Base-by-base conservation (phyloP, 768 basidiomycete genomes). In the Leccinellum luteum region DNA sequence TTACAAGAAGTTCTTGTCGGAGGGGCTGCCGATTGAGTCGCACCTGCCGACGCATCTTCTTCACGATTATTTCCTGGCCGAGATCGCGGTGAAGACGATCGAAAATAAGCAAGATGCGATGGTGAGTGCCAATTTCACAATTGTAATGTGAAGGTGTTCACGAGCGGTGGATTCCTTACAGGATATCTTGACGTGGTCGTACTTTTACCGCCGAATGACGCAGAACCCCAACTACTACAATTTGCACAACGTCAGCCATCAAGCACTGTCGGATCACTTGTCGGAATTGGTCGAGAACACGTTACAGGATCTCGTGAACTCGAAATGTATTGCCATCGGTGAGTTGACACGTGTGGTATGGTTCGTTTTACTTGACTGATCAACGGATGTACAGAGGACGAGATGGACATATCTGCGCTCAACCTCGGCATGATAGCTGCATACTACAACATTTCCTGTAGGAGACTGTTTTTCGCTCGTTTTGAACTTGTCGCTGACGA, bases 401-500 rank as follows among this genome's bases (percentile, higher is more conserved):
- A 97, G 70, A 94, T 95, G 89, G 93, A 96, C 61, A 83, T 92
- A 1, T 84, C 86, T 3, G 86, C 94, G 2, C 84, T 98, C 65
- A 99, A 98, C 74, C 78, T 98, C 35, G 97, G 97, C 56, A 97
- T 98, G 94, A 98, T 99, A 65, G 97, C 95, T 0, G 94, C 95
- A 0, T 94, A 94, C 75, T 96, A 94, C 72, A 92, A 94, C 66
- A 94, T 94, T 43, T 94, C 91, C 55, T 92, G 90, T 90, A 62
- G 69, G 88, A 78, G 50, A 38, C 27, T 2, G 3, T 12, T 51
- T 15, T 10, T 3, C 34, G 5, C 13, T 25, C 3, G 32, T n/a
- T n/a, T 34, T 15, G 21, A 38, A 30, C 6, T n/a, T 3, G 27
- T 34, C 17, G 28, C 43, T 58, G n/a, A 58, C 41, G 31, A 5